These are phyloP conservation scores for Leucoagaricus sp. DNA, from an alignment of 1,284 basidiomycete species.

Conservation along the genomic window DNA sequence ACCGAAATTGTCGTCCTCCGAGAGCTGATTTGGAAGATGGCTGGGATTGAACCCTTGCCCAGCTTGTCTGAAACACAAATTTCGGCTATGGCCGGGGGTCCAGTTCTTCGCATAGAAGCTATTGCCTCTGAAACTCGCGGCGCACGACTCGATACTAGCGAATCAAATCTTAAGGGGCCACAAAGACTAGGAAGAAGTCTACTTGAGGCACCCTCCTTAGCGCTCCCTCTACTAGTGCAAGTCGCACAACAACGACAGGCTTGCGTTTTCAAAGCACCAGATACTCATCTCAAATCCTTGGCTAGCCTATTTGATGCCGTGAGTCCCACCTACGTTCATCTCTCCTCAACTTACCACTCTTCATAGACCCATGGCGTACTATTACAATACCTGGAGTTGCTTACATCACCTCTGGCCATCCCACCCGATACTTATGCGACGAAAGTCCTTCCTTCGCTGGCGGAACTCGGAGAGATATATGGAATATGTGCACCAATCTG, in stretches of 20 bases:
- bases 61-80: slow-evolving; percentile 90
- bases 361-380: slow-evolving; percentile 74
- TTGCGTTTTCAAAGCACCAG: slow-evolving; percentile 70
- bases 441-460: slow-evolving; percentile 70
- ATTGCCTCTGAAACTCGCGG: slow-evolving; percentile 74
- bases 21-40: slow-evolving; percentile 95
- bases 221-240: slow-evolving; percentile 84
- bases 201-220: slow-evolving; percentile 65
- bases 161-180: slow-evolving; percentile 60
- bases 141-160: slow-evolving; percentile 64
- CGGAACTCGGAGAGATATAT: slow-evolving; percentile 71
- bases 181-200: slow-evolving; percentile 71
- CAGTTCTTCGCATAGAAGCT: slow-evolving; percentile 83
- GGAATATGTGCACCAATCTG: slow-evolving; percentile 82
- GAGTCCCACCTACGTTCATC: slow-evolving; percentile 17
- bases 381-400: slow-evolving; percentile 73
- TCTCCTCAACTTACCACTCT: slow-evolving; percentile 16
- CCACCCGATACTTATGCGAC: slow-evolving; percentile 62
- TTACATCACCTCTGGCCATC: slow-evolving; percentile 65
- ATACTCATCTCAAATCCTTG: slow-evolving; percentile 81
- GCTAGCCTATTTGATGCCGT: slow-evolving; percentile 86
- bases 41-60: slow-evolving; percentile 89
- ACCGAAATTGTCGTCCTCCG: slow-evolving; percentile 91
- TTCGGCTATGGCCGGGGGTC: slow-evolving; percentile 87
- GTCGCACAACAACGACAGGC: slow-evolving; percentile 87